phyloP scores from a whole-genome alignment of 2,329 filamentous ascomycete species.

The Botrytis tulipae region DNA sequence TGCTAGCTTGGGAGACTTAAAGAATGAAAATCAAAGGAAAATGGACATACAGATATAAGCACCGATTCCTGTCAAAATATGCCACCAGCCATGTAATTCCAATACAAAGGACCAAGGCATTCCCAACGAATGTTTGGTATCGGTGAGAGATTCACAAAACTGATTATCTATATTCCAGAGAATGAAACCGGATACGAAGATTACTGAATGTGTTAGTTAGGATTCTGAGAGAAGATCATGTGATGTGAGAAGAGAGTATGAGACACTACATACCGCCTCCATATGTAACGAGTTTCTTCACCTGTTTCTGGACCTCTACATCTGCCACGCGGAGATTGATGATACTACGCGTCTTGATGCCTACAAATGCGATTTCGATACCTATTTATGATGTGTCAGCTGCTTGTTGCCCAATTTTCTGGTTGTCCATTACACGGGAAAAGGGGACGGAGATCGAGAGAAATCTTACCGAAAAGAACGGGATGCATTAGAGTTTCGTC shows the following conservation, averaged over 20 bases:
- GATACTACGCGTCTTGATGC: conserved; percentile 32
- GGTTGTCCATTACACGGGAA: background rate
- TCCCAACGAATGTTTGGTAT: conserved; percentile 46
- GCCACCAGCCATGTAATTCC: conserved; percentile 65
- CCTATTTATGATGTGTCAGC: conserved; percentile 20
- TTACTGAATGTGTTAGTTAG: conserved; percentile 23
- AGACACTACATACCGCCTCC: conserved; percentile 29
- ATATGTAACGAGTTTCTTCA: conserved; percentile 31
- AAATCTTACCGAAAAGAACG: conserved; percentile 27
- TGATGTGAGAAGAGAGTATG: background rate
- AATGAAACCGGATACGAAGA: conserved; percentile 47
- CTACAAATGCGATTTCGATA: conserved; percentile 28
- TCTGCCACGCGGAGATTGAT: conserved; percentile 33
- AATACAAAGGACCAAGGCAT: conserved; percentile 55
- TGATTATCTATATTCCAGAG: conserved; percentile 59
- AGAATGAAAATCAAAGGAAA: background rate
- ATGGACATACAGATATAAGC: conserved; percentile 41
- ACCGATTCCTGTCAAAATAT: conserved; percentile 56
- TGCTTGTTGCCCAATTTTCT: background rate
- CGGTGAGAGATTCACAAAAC: conserved; percentile 49
- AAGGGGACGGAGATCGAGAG: background rate
- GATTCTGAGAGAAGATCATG: background rate
- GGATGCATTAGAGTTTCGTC: conserved; percentile 28
- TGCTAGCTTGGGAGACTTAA: background rate
- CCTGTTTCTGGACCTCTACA: conserved; percentile 28